Percentiles rank a stretch among this genome's conserved stretches.
Evolutionary conservation across 257 asterid genomes (phyloP).

Genomic region (Lithospermum erythrorhizon): DNA sequence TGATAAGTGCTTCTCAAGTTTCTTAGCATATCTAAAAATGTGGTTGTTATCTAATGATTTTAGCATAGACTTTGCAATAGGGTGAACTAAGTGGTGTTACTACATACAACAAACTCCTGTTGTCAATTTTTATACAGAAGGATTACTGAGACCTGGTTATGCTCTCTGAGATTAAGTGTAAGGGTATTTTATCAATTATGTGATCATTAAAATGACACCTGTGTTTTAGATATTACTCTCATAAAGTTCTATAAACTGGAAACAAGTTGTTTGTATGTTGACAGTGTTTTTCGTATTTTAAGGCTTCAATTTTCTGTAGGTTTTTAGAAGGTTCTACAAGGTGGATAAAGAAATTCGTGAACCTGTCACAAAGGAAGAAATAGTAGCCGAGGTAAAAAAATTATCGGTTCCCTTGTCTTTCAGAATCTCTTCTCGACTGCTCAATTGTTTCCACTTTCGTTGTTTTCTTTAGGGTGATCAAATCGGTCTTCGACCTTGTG

Average conservation of each 20-base stretch:
- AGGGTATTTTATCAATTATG: too few species aligned
- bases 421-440: neutral
- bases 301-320: slow-evolving; percentile 32
- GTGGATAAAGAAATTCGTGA: slow-evolving; percentile 53
- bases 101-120: too few species aligned
- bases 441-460: neutral
- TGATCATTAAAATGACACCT: neutral
- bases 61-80: too few species aligned
- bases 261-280: slow-evolving; percentile 6
- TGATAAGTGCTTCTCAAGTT: neutral
- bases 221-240: slow-evolving; percentile 4
- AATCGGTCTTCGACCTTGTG: neutral
- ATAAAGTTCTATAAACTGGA: neutral
- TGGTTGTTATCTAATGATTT: too few species aligned
- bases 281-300: slow-evolving; percentile 3
- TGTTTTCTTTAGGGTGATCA: neutral
- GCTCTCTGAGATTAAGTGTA: too few species aligned
- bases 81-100: too few species aligned
- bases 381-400: slow-evolving; percentile 56
- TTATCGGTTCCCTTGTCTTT: neutral
- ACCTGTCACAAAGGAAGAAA: slow-evolving; percentile 77
- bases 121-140: too few species aligned
- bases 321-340: slow-evolving; percentile 48
- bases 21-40: too few species aligned
- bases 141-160: too few species aligned